Base-by-base conservation (phyloP, 1,284 basidiomycete genomes). In the Ustilago hordei region DNA sequence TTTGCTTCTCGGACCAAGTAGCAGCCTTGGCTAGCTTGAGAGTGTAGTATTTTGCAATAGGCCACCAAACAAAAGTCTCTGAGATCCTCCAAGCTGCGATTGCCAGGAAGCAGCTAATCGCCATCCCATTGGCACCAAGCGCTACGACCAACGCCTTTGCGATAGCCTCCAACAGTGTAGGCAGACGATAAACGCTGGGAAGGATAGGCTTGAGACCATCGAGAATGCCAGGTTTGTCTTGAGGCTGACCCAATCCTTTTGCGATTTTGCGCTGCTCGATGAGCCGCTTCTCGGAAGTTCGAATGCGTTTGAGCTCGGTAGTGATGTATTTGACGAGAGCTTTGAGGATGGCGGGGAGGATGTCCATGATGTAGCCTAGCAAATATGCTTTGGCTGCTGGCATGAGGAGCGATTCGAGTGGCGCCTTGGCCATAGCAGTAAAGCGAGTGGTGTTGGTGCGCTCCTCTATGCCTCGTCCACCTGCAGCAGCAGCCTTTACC, bases 301-400 rank as follows among this genome's bases (percentile, higher is more conserved):
- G 65, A 41, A 81, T 71, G 36, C 70, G 68, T 43, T 70, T 73
- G 52, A 74, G 50, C 55, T 78, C 75, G 57, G 55, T 15, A 35
- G 64, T 64, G 60, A 78, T 55, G 65, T 72, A 83, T 13, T 66
- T 63, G 48, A 83, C 62, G 52, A 83, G 60, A 9, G 69, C 71
- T 50, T 82, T 83, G 67, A 83, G 73, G 48, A 83, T 71, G 56
- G 81, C 70, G 11, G 82, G 82, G 6, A 83, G 64, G 56, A 75
- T 69, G 60, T 83, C 82, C 64, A 81, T 69, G 19, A 79, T 53
- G 61, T 82, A 82, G 55, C 82, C 82, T 32, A 83, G 57, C 28
- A 79, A 38, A 58, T 78, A 83, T 3, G 82, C 79, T 55, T 81
- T 79, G 43, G 63, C 55, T 4, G 81, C 81, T 12, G 82, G 82